A percentile compares a stretch with the other conserved stretches of the same genome.
phyloP scores from a whole-genome alignment of 208 protist species.

The Plasmodiophora brassicae region DNA sequence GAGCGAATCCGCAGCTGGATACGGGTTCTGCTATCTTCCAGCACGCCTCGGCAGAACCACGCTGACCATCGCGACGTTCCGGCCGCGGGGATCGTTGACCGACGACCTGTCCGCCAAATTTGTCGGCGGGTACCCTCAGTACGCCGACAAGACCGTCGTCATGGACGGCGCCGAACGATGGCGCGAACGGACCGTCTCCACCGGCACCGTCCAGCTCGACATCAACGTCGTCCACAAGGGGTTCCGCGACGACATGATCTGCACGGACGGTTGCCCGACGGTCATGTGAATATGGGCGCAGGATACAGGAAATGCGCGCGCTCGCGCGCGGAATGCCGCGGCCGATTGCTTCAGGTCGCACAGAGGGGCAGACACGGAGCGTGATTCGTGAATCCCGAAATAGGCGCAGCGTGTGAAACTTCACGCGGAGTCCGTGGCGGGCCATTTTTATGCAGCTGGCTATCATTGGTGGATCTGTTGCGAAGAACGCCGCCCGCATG shows the following conservation, averaged over 20 bases:
- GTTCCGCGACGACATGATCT: neutral
- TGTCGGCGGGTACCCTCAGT: neutral
- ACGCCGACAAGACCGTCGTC: neutral
- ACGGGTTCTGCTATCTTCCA: neutral
- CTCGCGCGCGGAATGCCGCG: too few species aligned
- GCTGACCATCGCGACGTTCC: neutral
- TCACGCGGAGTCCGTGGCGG: too few species aligned
- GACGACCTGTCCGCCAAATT: neutral
- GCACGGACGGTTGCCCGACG: neutral
- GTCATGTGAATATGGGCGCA: neutral
- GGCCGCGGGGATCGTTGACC: neutral
- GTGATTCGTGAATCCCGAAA: too few species aligned
- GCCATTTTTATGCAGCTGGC: too few species aligned
- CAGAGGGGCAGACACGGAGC: too few species aligned
- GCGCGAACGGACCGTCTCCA: neutral
- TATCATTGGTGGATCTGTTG: too few species aligned
- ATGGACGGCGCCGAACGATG: neutral
- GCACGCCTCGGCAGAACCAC: neutral
- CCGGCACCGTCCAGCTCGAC: constrained; percentile 1
- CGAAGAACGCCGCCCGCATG: too few species aligned
- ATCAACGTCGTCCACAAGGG: neutral
- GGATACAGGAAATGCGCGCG: too few species aligned
- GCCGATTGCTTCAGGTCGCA: too few species aligned
- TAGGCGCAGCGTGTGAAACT: too few species aligned
- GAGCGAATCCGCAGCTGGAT: neutral